Evolutionary conservation across 2,329 filamentous ascomycete genomes (phyloP).

Genomic region (Fusarium nygamai): DNA sequence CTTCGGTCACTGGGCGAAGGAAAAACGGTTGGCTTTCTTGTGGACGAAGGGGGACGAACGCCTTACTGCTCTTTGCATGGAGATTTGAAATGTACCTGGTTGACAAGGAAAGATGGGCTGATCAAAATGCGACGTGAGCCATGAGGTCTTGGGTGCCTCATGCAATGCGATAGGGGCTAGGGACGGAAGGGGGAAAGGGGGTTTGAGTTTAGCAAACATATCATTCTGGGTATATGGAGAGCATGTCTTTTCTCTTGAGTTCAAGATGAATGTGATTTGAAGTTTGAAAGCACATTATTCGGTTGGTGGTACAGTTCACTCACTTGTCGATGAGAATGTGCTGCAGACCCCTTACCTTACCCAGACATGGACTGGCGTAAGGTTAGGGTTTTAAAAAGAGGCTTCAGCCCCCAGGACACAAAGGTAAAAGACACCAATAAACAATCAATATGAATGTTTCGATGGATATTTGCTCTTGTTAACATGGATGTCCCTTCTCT

Average conservation of each 20-base stretch:
- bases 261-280: background rate
- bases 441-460: background rate
- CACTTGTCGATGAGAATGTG: background rate
- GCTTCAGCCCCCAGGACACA: no score
- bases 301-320: background rate
- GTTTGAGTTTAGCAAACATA: background rate
- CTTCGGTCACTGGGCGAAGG: background rate
- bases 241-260: rapidly evolving
- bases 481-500: background rate
- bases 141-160: background rate
- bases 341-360: background rate
- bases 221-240: no score
- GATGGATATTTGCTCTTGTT: background rate
- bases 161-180: background rate
- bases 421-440: no score
- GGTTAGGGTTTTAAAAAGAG: no score
- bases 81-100: background rate
- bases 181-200: no score
- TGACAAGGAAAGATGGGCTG: background rate
- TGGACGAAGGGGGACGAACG: background rate
- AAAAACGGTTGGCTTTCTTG: background rate
- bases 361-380: no score
- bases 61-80: background rate
- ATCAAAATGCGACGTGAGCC: background rate
- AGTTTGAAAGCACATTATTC: background rate